Conservation (phyloP, 2,329 filamentous ascomycete genomes). For the Metarhizium sp. region DNA sequence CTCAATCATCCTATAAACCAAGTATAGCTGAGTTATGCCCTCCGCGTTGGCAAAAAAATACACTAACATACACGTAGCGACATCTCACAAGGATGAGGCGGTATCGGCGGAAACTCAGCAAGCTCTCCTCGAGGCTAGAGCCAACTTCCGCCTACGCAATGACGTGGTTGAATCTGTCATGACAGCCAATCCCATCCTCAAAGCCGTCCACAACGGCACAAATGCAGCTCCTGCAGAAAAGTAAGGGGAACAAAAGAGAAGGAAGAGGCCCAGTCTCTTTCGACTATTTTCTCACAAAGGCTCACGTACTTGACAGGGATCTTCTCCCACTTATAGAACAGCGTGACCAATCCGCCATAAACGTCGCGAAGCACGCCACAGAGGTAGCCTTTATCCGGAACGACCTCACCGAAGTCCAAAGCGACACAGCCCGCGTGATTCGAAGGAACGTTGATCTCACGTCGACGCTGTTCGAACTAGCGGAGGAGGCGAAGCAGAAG, state of each 20-base stretch:
- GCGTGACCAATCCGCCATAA: conserved; percentile 58
- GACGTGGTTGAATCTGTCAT: conserved; percentile 60
- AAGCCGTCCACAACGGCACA: conserved; percentile 62
- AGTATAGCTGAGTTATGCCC: conserved; percentile 17
- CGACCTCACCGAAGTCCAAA: conserved; percentile 46
- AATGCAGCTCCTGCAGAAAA: conserved; percentile 57
- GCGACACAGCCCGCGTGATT: conserved; percentile 46
- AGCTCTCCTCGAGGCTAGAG: conserved; percentile 60
- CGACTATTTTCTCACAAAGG: neutral
- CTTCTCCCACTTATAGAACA: conserved; percentile 56
- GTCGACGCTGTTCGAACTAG: conserved; percentile 52
- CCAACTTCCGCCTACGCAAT: conserved; percentile 59
- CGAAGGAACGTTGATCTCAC: conserved; percentile 55
- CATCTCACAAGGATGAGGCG: conserved; percentile 29
- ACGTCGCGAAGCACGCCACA: conserved; percentile 49
- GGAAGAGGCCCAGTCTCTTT: conserved; percentile 3
- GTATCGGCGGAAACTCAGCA: conserved; percentile 50
- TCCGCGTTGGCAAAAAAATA: neutral
- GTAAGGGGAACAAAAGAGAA: conserved; percentile 29
- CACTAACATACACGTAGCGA: conserved; percentile 6
- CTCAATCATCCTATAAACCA: conserved; percentile 28
- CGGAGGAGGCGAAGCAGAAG: conserved; percentile 43
- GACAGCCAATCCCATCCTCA: conserved; percentile 65
- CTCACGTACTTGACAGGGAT: conserved; percentile 35
- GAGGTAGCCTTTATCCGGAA: conserved; percentile 40